Percentiles rank a stretch among this genome's conserved stretches.
Conservation (phyloP, 2,329 filamentous ascomycete species). For the Colletotrichum eleusines region DNA sequence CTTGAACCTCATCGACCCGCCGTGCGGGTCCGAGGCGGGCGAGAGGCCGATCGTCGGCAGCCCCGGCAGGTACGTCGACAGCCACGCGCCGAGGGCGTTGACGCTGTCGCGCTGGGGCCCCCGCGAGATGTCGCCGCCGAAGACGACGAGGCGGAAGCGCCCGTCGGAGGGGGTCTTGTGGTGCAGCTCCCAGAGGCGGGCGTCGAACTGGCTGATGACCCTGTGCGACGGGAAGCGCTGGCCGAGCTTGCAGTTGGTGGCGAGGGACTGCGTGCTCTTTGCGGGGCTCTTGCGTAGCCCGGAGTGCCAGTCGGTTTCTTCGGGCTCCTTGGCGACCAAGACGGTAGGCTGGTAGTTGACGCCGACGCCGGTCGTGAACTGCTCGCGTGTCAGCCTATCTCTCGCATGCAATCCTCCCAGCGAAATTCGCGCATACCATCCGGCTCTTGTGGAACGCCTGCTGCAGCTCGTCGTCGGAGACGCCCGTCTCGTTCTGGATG, state of each 20-base stretch:
- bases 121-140: slow-evolving; percentile 68
- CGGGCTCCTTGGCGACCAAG: slow-evolving; percentile 66
- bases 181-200: slow-evolving; percentile 70
- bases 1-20: slow-evolving; percentile 35
- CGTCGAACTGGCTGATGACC: slow-evolving; percentile 69
- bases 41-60: slow-evolving; percentile 32
- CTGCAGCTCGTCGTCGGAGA: slow-evolving; percentile 73
- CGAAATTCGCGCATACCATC: slow-evolving; percentile 45
- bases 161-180: slow-evolving; percentile 68
- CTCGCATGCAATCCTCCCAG: neutral
- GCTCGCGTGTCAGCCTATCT: neutral
- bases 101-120: slow-evolving; percentile 58
- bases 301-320: slow-evolving; percentile 49
- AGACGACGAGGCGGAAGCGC: slow-evolving; percentile 70
- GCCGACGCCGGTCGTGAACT: slow-evolving; percentile 46
- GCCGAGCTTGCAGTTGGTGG: slow-evolving; percentile 61
- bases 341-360: slow-evolving; percentile 70
- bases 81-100: slow-evolving; percentile 59
- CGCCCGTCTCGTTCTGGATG: slow-evolving; percentile 69
- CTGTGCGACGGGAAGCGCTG: slow-evolving; percentile 71
- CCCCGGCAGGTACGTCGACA: slow-evolving; percentile 45
- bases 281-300: slow-evolving; percentile 56
- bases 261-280: slow-evolving; percentile 56
- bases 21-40: slow-evolving; percentile 32
- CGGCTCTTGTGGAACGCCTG: slow-evolving; percentile 70